Base-by-base conservation (phyloP, 371 early-diverging fungal species). In the Rhizopus delemar region DNA sequence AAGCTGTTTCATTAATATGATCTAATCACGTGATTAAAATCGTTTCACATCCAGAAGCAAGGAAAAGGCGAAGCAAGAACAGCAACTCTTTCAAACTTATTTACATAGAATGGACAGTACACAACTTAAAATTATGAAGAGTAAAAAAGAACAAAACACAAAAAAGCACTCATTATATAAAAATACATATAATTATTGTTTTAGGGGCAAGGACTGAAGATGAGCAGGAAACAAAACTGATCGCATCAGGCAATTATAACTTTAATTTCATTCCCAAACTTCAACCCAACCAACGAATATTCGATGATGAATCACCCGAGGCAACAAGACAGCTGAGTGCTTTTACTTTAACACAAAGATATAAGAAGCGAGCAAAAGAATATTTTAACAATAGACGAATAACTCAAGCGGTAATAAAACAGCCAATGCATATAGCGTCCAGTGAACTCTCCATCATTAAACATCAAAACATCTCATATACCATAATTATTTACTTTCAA, bases 401-500 rank as follows among this genome's bases (percentile, higher is more conserved):
- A 3, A 29, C 35, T 11, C 53, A 38, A 6, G 31, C 45, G 13
- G 35, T 22, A 35, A 5, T 22, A 35, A 16, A 22, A 22, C 48
- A 22, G 8, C 35, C 11, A 9, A 35, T 43, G 5, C 35, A 54
- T 34, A 9, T 11, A 45, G 46, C 46, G 41, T 28, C 50, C 12
- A 36, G 48, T n/a, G 59, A 59, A 28, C 49, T 60, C 0, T 29
- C 16, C 16, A 66, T 57, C 46, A 5, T 59, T 16, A 57, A 59
- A 35, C 77, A 71, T 39, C 70, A 60, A 16, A 59, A 60, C 8
- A 52, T 66, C 29, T 51, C 70, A 34, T 62, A 66, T 41, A 70
- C 68, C 1, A 29, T 72, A 0, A 41, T 70, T 0, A 62, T 83
- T 1, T 90, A 89, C 60, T 55, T 87, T 32, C 91, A 89, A 58